Conservation (phyloP, 768 basidiomycete genomes). For the Kwoniella sp. region DNA sequence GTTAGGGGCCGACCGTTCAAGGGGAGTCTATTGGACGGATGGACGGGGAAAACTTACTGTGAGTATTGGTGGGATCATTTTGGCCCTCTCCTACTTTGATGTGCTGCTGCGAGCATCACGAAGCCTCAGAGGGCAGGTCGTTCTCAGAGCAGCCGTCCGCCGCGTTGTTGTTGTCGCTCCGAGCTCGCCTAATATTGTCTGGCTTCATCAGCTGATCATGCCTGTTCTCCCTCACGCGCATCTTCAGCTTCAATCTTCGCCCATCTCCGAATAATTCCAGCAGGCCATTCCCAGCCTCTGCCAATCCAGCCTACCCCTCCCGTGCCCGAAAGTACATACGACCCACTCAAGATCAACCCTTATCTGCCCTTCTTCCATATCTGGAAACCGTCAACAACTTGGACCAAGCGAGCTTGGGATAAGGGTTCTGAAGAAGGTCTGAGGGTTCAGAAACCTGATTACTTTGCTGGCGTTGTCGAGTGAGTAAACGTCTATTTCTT, state of each 20-base stretch:
- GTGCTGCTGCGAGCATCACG: too few species aligned
- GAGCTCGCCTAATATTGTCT: too few species aligned
- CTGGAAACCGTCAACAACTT: conserved; percentile 86
- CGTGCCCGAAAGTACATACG: conserved; percentile 28
- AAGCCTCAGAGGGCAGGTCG: too few species aligned
- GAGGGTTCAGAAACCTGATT: conserved; percentile 76
- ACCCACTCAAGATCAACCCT: conserved; percentile 55
- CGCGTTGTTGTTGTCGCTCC: too few species aligned
- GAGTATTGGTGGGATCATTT: conserved; percentile 14
- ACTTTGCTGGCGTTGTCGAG: conserved; percentile 83
- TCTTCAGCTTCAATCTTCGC: conserved; percentile 68
- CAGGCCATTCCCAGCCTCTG: conserved; percentile 64
- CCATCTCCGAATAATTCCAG: conserved; percentile 71
- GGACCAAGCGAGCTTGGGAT: conserved; percentile 52
- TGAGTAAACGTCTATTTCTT: conserved; percentile 56
- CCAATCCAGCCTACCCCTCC: conserved; percentile 29
- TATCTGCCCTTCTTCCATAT: conserved; percentile 86
- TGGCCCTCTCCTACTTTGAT: too few species aligned
- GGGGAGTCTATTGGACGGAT: conserved; percentile 24
- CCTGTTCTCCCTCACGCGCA: background rate
- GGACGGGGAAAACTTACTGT: conserved; percentile 22
- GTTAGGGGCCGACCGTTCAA: conserved; percentile 1
- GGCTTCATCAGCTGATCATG: too few species aligned
- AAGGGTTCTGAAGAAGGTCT: conserved; percentile 65
- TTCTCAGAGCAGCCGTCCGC: too few species aligned